A percentile compares a stretch with the other conserved stretches of the same genome.
Evolutionary conservation across 176 grass and related monocot genomes (phyloP).

Genomic region (Pontederia crassipes): DNA sequence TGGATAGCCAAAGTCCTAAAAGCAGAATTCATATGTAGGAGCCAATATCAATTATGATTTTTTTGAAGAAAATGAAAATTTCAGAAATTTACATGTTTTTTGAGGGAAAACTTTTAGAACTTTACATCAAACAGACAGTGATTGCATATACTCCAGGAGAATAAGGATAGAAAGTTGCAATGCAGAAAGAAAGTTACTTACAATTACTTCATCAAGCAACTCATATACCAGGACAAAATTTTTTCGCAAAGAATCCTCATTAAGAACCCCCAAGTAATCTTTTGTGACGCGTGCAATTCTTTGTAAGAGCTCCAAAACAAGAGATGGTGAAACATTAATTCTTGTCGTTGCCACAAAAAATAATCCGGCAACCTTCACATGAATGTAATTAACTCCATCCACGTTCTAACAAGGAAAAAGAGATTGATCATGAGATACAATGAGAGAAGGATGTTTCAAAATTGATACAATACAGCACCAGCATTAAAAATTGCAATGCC

Average conservation of each 20-base stretch:
- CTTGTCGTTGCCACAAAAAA: conserved; percentile 99
- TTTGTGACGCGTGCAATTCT: conserved; percentile 97
- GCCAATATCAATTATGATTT: conserved; percentile 4
- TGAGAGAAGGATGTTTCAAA: conserved; percentile 9
- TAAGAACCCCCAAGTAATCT: conserved; percentile 88
- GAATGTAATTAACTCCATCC: conserved; percentile 97
- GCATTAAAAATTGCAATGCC: background rate
- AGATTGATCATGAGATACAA: conserved; percentile 4
- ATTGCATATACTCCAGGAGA: background rate
- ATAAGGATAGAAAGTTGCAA: background rate
- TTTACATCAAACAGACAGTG: background rate
- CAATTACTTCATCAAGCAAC: conserved; percentile 98
- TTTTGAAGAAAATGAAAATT: too few relatives aligned
- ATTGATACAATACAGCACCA: background rate
- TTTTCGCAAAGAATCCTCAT: conserved; percentile 87
- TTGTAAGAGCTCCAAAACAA: conserved; percentile 95
- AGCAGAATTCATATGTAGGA: conserved; percentile 24
- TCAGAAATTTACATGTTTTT: too few relatives aligned
- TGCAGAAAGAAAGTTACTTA: conserved; percentile 31
- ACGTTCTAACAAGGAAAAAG: conserved; percentile 59
- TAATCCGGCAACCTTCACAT: conserved; percentile 81
- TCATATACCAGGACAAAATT: conserved; percentile 97
- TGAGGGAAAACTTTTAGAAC: too few relatives aligned
- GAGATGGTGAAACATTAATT: conserved; percentile 84
- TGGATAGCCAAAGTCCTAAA: conserved; percentile 91